Percentiles rank a stretch among this genome's conserved stretches.
Evolutionary conservation across 2,329 filamentous ascomycete species (phyloP).

Genomic region (Verticillium dahliae): DNA sequence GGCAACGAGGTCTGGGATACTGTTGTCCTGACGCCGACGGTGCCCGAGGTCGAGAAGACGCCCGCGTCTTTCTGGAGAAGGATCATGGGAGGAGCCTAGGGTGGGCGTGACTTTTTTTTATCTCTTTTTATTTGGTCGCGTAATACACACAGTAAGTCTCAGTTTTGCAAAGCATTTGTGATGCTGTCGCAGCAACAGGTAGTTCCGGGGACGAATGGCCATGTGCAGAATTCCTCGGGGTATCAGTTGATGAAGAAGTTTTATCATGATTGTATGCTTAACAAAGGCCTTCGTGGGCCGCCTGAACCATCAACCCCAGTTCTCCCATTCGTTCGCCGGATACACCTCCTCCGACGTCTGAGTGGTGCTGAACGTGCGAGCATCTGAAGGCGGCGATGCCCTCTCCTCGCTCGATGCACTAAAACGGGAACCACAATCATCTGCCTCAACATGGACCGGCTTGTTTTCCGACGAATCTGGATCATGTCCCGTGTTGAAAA

Average conservation of each 20-base stretch:
- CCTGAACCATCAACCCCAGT: neutral
- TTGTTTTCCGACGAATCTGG: neutral
- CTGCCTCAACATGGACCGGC: neutral
- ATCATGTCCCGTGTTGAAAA: neutral
- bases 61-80: constrained; percentile 40
- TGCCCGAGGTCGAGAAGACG: constrained; percentile 20
- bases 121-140: too few species aligned
- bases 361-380: neutral
- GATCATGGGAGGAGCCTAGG: constrained; percentile 20
- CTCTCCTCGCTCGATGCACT: neutral
- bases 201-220: too few species aligned
- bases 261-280: too few species aligned
- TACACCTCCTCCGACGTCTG: neutral
- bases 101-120: neutral
- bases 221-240: too few species aligned
- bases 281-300: too few species aligned
- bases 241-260: too few species aligned
- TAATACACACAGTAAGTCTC: too few species aligned
- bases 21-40: constrained; percentile 41
- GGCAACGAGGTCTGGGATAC: constrained; percentile 72
- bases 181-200: too few species aligned
- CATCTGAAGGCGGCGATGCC: neutral
- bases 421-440: neutral
- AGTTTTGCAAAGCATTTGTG: too few species aligned
- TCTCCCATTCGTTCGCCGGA: neutral